Evolutionary conservation across 2,329 filamentous ascomycete species (phyloP).

Genomic region (Simplicillium sp.): DNA sequence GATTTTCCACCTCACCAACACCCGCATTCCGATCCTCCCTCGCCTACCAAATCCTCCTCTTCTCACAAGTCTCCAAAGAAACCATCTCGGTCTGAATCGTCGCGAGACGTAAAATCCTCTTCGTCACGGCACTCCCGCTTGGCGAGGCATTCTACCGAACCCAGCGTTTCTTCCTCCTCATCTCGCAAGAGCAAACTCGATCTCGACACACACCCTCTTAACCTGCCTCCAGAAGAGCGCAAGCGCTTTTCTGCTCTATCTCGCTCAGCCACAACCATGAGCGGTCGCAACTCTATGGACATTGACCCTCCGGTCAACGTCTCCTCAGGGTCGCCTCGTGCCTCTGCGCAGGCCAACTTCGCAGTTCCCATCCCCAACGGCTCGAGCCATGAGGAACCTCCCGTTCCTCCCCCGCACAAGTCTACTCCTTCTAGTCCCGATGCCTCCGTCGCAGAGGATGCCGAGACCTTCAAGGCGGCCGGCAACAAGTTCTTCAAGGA

Average conservation of each 20-base stretch:
- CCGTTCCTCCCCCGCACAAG: slow-evolving; percentile 64
- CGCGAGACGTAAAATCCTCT: slow-evolving; percentile 18
- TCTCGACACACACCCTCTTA: slow-evolving; percentile 74
- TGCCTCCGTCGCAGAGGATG: slow-evolving; percentile 56
- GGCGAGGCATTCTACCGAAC: slow-evolving; percentile 39
- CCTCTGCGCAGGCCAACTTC: slow-evolving; percentile 33
- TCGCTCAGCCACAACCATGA: slow-evolving; percentile 51
- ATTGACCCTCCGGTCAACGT: slow-evolving; percentile 55
- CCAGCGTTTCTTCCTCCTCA: slow-evolving; percentile 28
- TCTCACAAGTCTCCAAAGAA: slow-evolving; percentile 27
- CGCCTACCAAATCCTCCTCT: slow-evolving; percentile 23
- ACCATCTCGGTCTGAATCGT: slow-evolving; percentile 20
- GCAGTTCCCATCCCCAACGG: slow-evolving; percentile 43
- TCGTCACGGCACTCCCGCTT: slow-evolving; percentile 30
- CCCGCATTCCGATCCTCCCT: slow-evolving; percentile 24
- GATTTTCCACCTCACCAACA: slow-evolving; percentile 23
- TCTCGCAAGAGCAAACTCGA: slow-evolving; percentile 47
- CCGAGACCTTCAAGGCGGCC: slow-evolving; percentile 82
- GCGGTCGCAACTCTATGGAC: slow-evolving; percentile 62
- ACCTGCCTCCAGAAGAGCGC: slow-evolving; percentile 81
- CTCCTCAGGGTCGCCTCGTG: slow-evolving; percentile 38
- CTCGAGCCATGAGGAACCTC: slow-evolving; percentile 35
- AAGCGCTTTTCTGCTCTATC: slow-evolving; percentile 55
- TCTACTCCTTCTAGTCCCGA: slow-evolving; percentile 51
- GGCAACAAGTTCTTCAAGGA: slow-evolving; percentile 98